Evolutionary conservation across 257 asterid genomes (phyloP), one percentile per base, ranked within the genome.

Genomic region (Nicotiana benthamiana): DNA sequence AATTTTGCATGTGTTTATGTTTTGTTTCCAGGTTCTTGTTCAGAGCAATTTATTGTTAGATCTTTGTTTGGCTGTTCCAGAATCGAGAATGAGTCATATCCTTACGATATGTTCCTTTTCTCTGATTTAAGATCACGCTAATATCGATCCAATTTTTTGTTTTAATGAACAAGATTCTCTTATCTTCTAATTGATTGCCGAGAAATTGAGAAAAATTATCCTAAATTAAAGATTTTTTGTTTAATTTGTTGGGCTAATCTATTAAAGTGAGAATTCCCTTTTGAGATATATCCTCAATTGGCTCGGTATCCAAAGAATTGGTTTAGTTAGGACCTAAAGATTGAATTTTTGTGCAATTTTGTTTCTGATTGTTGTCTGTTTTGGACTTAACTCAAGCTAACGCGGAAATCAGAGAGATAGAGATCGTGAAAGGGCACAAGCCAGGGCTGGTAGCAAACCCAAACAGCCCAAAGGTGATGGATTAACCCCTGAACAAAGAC

Each of bases 361-460:
- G 54, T 9, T 9, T 48, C 16, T 48, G 54, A 48, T 11, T 43
- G 22, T 70, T 70, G 77, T 8, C 57, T 70, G 77, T 22, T 70
- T 83, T 24, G 65, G 43, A 84, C 93, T 90, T 92, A 83, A 94
- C 93, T 40, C 56, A 75, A 84, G 88, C 87, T 79, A 75, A 93
- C 92, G 94, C 11, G 96, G 97, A 2, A 94, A 81, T 59, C 97
- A 94, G 85, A 91, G 98, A 84, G 98, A 92, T 2, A 92, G 94
- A 17, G 98, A 94, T 80, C 91, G 97, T 0, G 97, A 91, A 83
- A 93, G 97, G 84, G 98, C 97, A 82, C 95, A 91, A 48, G 97
- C 98, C 68, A 88, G 97, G 80, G 77, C 88, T 8, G 87, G 83
- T 22, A 9, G 82, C 27, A 94, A 92, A 83, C 10, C 85, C 86